Conservation (phyloP, 2,329 filamentous ascomycete genomes). For the Byssothecium circinans region DNA sequence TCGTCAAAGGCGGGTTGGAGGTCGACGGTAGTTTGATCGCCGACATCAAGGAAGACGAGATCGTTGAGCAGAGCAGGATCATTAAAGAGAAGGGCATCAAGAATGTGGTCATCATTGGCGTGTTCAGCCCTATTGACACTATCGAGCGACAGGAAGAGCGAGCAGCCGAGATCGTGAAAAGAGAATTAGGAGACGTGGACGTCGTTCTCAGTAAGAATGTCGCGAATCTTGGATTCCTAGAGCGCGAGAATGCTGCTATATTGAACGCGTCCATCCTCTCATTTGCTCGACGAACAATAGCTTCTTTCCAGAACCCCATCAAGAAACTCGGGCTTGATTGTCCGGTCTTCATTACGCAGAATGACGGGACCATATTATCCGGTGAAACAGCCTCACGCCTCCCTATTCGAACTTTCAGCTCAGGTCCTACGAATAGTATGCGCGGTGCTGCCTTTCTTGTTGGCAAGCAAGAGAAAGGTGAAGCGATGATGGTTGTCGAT, state of each 20-base stretch:
- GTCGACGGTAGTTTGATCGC: slow-evolving; percentile 53
- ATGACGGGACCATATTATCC: slow-evolving; percentile 55
- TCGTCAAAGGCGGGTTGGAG: slow-evolving; percentile 54
- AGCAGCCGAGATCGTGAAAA: slow-evolving; percentile 52
- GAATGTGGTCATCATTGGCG: slow-evolving; percentile 58
- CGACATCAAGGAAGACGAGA: slow-evolving; percentile 48
- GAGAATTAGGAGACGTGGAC: slow-evolving; percentile 52
- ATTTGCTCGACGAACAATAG: slow-evolving; percentile 51
- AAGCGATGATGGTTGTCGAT: slow-evolving; percentile 65
- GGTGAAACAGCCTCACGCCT: slow-evolving; percentile 50
- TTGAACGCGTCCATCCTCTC: slow-evolving; percentile 53
- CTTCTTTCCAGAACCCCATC: slow-evolving; percentile 51
- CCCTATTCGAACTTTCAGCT: slow-evolving; percentile 56
- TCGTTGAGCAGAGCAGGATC: slow-evolving; percentile 47
- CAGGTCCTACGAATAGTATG: slow-evolving; percentile 58
- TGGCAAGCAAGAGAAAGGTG: slow-evolving; percentile 29
- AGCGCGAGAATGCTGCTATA: slow-evolving; percentile 56
- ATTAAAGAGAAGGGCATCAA: slow-evolving; percentile 50
- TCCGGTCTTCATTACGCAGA: slow-evolving; percentile 56
- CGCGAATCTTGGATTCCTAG: slow-evolving; percentile 54
- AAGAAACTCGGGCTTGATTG: slow-evolving; percentile 50
- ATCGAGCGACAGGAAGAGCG: slow-evolving; percentile 55
- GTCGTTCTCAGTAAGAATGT: slow-evolving; percentile 56
- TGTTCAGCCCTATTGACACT: slow-evolving; percentile 62
- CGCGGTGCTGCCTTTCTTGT: slow-evolving; percentile 51